Conservation (phyloP, 1,139 yeast genomes). For the Sugiyamaella xylanicola region DNA sequence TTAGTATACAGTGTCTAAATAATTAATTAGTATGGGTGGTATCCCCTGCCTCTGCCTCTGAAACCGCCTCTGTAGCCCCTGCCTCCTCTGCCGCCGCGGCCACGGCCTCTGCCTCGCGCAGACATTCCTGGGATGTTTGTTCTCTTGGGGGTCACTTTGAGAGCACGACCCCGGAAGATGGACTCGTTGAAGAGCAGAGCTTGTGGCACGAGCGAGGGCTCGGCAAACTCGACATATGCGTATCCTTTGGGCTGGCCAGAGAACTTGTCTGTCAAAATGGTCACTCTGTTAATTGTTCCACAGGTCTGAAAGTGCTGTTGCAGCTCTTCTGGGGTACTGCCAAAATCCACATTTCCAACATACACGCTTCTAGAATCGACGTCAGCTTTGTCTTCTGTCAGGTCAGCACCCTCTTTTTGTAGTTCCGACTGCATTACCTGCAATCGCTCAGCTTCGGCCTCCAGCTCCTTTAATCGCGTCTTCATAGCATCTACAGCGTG, state of each 20-base stretch:
- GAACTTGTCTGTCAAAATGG: constrained; percentile 68
- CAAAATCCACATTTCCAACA: constrained; percentile 86
- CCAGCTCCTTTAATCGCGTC: constrained; percentile 48
- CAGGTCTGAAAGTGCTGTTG: constrained; percentile 74
- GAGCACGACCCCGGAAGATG: constrained; percentile 64
- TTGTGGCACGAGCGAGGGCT: constrained; percentile 59
- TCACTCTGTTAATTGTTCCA: constrained; percentile 82
- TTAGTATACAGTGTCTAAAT: not conserved
- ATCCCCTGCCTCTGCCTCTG: constrained; percentile 48
- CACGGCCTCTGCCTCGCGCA: constrained; percentile 50
- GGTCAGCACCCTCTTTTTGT: constrained; percentile 48
- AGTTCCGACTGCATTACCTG: constrained; percentile 56
- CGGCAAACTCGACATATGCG: constrained; percentile 81
- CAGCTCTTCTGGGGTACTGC: constrained; percentile 75
- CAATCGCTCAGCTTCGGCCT: constrained; percentile 56
- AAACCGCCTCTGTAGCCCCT: constrained; percentile 48
- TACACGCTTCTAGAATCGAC: constrained; percentile 79
- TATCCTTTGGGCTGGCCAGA: constrained; percentile 85
- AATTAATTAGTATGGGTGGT: constrained; percentile 36
- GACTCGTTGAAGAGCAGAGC: constrained; percentile 72
- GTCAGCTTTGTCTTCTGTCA: constrained; percentile 54
- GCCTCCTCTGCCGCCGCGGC: constrained; percentile 46
- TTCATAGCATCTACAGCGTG: constrained; percentile 38
- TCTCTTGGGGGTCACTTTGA: constrained; percentile 74
- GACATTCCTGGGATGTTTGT: constrained; percentile 74